Evolutionary conservation across 2,329 filamentous ascomycete genomes (phyloP).

Genomic region (Colletotrichum abscissum): DNA sequence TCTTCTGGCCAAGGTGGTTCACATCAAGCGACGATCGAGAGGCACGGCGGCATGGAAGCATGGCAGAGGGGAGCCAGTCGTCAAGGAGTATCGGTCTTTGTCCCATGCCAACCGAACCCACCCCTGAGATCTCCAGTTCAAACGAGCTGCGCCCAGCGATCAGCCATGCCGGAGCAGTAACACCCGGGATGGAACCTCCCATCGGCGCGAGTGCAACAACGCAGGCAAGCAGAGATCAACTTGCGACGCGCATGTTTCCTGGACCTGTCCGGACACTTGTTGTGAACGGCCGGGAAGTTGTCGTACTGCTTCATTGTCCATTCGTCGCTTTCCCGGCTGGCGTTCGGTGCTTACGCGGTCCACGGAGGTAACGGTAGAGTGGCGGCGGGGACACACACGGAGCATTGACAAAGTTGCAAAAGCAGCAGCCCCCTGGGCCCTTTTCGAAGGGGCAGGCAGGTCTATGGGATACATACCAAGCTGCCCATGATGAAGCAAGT

Average conservation of each 20-base stretch:
- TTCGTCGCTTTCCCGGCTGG: not conserved
- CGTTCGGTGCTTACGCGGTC: slow-evolving; percentile 19
- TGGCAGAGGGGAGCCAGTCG: not conserved
- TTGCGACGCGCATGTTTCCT: not conserved
- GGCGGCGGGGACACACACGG: slow-evolving; percentile 6
- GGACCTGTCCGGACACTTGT: not conserved
- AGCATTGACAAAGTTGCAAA: not conserved
- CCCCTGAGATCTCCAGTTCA: slow-evolving; percentile 7
- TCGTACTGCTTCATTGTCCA: not conserved
- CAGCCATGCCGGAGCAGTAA: slow-evolving; percentile 24
- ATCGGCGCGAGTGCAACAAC: slow-evolving; percentile 10
- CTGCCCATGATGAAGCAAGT: not conserved
- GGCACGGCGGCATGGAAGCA: not conserved
- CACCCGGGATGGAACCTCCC: slow-evolving; percentile 23
- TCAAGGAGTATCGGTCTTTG: not conserved
- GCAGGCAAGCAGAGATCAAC: slow-evolving; percentile 5
- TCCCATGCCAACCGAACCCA: not conserved
- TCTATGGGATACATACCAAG: not conserved
- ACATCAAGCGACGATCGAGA: not conserved
- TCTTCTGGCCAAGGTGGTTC: not conserved
- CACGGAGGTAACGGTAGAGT: not conserved
- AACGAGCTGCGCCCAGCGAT: slow-evolving; percentile 28
- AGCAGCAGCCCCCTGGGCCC: not conserved
- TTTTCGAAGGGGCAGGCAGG: not conserved
- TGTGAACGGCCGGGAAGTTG: not conserved